Conservation (phyloP, 2,329 filamentous ascomycete genomes). For the Berkeleyomyces rouxiae region DNA sequence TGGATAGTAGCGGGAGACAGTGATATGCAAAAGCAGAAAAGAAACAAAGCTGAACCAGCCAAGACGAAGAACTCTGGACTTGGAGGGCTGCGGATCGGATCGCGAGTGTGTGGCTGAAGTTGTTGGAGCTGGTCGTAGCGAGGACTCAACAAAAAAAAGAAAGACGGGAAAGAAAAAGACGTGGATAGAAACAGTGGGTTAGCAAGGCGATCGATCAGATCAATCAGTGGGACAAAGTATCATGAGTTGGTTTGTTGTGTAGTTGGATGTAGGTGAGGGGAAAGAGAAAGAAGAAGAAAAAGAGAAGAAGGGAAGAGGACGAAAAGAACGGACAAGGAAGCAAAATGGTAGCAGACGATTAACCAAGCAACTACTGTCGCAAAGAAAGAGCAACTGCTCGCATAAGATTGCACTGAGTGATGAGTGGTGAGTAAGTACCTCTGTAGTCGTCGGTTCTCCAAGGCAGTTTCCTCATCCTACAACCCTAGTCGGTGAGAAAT, state of each 20-base stretch:
- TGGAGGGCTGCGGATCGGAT: too few species aligned
- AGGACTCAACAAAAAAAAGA: background rate
- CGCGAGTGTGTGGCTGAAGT: background rate
- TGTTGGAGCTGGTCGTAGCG: background rate
- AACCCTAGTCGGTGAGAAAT: too few species aligned
- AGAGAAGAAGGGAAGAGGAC: background rate
- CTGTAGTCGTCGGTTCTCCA: too few species aligned
- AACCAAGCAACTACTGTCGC: background rate
- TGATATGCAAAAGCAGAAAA: background rate
- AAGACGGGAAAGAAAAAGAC: background rate
- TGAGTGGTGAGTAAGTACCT: too few species aligned
- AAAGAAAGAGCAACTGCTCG: background rate
- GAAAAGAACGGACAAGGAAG: background rate
- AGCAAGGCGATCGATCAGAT: background rate
- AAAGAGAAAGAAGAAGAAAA: background rate
- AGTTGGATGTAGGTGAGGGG: background rate
- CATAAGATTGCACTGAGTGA: too few species aligned
- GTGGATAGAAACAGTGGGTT: background rate
- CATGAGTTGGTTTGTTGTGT: background rate
- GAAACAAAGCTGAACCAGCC: background rate
- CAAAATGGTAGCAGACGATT: conserved; percentile 3
- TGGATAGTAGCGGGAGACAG: background rate
- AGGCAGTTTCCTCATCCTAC: too few species aligned
- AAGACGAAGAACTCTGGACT: background rate
- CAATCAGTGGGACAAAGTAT: background rate